Base-by-base conservation (phyloP, 352 stramenopile genomes). In the Pythium insidiosum region DNA sequence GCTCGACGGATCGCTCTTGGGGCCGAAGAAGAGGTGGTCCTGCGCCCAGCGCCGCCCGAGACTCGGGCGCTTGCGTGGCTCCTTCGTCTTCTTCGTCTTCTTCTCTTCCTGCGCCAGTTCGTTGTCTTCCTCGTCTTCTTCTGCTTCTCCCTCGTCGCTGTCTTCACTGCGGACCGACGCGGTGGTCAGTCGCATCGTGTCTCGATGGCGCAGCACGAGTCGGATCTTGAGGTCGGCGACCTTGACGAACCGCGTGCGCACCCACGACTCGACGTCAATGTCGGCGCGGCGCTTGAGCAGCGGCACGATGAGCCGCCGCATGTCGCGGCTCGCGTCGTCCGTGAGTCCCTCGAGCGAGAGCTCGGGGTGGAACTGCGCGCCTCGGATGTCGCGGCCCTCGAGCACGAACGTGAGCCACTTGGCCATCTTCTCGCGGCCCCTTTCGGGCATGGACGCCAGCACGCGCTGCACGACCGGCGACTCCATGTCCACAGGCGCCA, bases 401-500 rank as follows among this genome's bases (percentile, higher is more conserved):
- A 88, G 51, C 19, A 88, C 71, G 35, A 84, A 88, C 19, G 60
- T 60, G 28, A 88, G 63, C 74, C 74, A 88, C 39, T 88, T 85
- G 15, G 63, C 62, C 38, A 88, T 73, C 41, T 84, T 85, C 50
- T 76, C 67, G 31, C 66, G 63, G 0, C 75, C 67, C 48, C 57
- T 71, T 30, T 80, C 75, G 1, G 72, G 72, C 68, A 88, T 77
- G 35, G 50, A 80, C n/a, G 55, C 55, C 38, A 85, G 78, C 29
- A 88, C 48, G 0, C 68, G 68, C 53, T 88, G 68, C 4, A 85
- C 64, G 11, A 88, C 68, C 6, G 73, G 68, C n/a, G 75, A 88
- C 25, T 88, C 75, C 73, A 88, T 82, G 40, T 84, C 63, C 34
- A 88, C 81, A 7, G 72, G 75, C 1, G 66, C 72, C 30, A 78